Conservation (phyloP, 768 basidiomycete species). For the Boletellus emodensis region DNA sequence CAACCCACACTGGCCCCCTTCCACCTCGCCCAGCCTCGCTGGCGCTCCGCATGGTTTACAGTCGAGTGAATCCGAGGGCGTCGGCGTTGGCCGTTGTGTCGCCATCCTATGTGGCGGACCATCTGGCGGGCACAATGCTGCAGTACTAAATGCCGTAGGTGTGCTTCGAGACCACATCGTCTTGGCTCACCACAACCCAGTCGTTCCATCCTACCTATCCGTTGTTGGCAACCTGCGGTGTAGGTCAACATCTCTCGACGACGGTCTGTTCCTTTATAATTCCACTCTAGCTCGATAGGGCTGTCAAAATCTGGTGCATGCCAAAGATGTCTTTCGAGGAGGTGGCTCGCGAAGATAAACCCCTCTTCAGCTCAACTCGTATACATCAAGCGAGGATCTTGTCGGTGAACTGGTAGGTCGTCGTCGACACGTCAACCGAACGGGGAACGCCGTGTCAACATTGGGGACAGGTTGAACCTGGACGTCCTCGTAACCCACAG, state of each 20-base stretch:
- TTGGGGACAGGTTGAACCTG: slow-evolving; percentile 44
- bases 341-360: slow-evolving; percentile 66
- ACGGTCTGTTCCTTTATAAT: neutral
- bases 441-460: neutral
- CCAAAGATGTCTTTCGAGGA: slow-evolving; percentile 35
- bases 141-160: slow-evolving; percentile 62
- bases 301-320: slow-evolving; percentile 72
- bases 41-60: slow-evolving; percentile 71
- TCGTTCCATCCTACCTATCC: slow-evolving; percentile 65
- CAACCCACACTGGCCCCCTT: slow-evolving; percentile 61
- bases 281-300: slow-evolving; percentile 56
- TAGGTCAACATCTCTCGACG: slow-evolving; percentile 33
- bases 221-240: slow-evolving; percentile 74
- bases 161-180: neutral
- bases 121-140: slow-evolving; percentile 69
- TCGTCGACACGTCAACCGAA: neutral
- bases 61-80: slow-evolving; percentile 55
- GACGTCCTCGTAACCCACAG: slow-evolving; percentile 56
- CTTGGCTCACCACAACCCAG: slow-evolving; percentile 32
- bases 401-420: slow-evolving; percentile 56
- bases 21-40: slow-evolving; percentile 45
- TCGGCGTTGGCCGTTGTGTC: slow-evolving; percentile 56
- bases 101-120: slow-evolving; percentile 63
- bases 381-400: slow-evolving; percentile 65
- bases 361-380: slow-evolving; percentile 63